Conservation (phyloP, 805 yeast species). For the Zygoascus ofunaensis region DNA sequence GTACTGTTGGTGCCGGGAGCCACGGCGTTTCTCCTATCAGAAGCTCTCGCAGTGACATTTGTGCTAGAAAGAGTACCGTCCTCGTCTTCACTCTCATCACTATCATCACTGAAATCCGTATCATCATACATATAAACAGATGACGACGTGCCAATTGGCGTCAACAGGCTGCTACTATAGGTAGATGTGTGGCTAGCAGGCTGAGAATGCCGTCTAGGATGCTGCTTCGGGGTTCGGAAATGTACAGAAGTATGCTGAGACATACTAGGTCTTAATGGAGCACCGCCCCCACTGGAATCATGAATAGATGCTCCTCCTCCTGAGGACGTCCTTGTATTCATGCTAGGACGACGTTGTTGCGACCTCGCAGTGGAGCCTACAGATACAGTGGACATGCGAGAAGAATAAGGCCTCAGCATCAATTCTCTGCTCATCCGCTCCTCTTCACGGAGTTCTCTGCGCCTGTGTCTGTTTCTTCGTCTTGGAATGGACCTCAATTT, state of each 20-base stretch:
- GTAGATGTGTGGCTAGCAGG: background rate
- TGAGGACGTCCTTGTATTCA: background rate
- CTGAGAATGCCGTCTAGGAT: constrained; percentile 4
- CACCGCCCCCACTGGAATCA: background rate
- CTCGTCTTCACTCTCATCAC: background rate
- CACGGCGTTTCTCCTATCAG: background rate
- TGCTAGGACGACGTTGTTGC: background rate
- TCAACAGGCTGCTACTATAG: background rate
- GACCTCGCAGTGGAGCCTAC: background rate
- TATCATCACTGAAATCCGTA: constrained; percentile 3
- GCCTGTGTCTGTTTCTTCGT: constrained; percentile 5
- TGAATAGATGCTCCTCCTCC: background rate
- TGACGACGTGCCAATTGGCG: background rate
- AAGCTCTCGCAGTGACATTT: background rate
- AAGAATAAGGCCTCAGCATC: constrained; percentile 6
- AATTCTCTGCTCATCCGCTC: constrained; percentile 6
- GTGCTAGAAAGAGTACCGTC: background rate
- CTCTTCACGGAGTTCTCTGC: constrained; percentile 7
- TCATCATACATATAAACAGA: constrained; percentile 1
- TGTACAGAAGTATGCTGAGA: constrained; percentile 1
- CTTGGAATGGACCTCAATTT: constrained; percentile 67
- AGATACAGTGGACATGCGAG: constrained; percentile 2
- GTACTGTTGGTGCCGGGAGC: background rate
- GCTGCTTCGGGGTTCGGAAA: constrained; percentile 1
- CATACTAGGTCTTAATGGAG: background rate